Conservation (phyloP, 345 rosid species). For the Salix exigua region DNA sequence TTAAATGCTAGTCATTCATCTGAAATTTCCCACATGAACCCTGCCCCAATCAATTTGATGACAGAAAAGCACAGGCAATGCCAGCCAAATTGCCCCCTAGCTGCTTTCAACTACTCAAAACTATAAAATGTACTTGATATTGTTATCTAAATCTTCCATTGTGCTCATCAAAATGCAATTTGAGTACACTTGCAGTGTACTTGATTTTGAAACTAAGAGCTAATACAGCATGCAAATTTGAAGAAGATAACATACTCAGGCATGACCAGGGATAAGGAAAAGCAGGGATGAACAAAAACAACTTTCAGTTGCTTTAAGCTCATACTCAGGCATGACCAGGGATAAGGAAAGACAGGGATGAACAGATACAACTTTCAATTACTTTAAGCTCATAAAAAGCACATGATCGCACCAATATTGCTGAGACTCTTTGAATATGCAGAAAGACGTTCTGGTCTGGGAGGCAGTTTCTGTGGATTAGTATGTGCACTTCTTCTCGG, state of each 20-base stretch:
- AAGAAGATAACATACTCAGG: background rate
- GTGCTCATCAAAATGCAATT: background rate
- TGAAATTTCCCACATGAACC: background rate
- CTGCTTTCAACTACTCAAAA: background rate
- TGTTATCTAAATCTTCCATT: background rate
- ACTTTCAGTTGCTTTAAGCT: background rate
- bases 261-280: background rate
- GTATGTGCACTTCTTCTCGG: conserved; percentile 27
- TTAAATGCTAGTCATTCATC: background rate
- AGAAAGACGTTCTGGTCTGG: conserved; percentile 61
- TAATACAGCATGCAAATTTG: background rate
- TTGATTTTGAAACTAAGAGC: background rate
- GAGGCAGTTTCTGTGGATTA: conserved; percentile 48
- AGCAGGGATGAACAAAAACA: background rate
- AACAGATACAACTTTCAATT: background rate
- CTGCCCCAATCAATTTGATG: background rate
- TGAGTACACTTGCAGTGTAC: background rate
- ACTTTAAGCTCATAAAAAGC: background rate
- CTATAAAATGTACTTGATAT: background rate
- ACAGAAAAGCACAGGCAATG: background rate
- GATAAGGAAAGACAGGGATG: background rate
- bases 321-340: background rate
- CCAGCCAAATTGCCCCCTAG: background rate
- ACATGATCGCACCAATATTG: conserved; percentile 43
- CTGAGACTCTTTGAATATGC: conserved; percentile 55